phyloP scores from a whole-genome alignment of 2,329 filamentous ascomycete species.

The Fusarium abutilonis region DNA sequence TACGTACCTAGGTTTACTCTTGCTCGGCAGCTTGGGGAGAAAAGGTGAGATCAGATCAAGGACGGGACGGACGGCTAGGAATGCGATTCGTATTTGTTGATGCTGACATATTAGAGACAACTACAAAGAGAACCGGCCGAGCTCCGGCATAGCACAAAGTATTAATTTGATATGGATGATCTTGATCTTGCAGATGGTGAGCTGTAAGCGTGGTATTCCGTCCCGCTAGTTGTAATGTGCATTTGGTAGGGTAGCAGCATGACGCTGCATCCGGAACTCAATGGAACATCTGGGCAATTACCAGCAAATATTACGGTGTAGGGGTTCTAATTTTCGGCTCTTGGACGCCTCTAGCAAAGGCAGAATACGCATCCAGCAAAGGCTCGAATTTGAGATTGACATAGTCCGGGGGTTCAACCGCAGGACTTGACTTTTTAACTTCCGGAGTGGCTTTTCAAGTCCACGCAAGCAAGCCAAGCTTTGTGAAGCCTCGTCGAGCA shows the following conservation, averaged over 20 bases:
- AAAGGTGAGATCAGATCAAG: constrained; percentile 15
- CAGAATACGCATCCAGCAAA: constrained; percentile 12
- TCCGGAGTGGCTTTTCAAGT: constrained; percentile 16
- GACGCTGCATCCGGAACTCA: constrained; percentile 34
- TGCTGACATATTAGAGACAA: constrained; percentile 11
- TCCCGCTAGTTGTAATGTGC: neutral
- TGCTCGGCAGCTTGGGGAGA: neutral
- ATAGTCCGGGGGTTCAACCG: constrained; percentile 1
- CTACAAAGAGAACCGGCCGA: constrained; percentile 5
- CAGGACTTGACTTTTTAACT: constrained; percentile 18
- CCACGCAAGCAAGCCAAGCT: constrained; percentile 25
- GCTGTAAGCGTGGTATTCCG: constrained; percentile 8
- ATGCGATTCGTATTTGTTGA: constrained; percentile 38
- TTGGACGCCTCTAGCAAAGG: constrained; percentile 24
- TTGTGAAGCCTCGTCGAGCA: constrained; percentile 14
- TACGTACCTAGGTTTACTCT: constrained; percentile 16
- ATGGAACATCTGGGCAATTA: neutral
- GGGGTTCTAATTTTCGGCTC: constrained; percentile 12
- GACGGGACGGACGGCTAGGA: constrained; percentile 19
- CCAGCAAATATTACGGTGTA: constrained; percentile 4
- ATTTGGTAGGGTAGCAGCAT: neutral
- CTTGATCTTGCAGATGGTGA: neutral
- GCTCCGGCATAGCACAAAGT: constrained; percentile 17
- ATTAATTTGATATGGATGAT: constrained; percentile 14
- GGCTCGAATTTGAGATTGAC: constrained; percentile 2